Conservation (phyloP, 352 stramenopile genomes). For the Pythium inflatum region DNA sequence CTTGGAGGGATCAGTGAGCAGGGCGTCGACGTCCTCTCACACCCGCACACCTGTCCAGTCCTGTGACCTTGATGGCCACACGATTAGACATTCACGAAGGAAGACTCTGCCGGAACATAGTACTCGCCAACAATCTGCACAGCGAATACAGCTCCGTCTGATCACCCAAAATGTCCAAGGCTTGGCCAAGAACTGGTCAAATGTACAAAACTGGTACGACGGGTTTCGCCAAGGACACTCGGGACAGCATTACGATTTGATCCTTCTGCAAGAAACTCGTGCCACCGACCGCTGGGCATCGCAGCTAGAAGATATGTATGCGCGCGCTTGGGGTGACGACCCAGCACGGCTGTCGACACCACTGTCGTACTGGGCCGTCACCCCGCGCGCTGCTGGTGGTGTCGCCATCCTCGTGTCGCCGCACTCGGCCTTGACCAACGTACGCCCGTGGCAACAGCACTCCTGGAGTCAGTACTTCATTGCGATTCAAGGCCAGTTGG, state of each 20-base stretch:
- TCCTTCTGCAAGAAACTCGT: neutral
- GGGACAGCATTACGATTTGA: neutral
- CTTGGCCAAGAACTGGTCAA: neutral
- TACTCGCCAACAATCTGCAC: too few relatives aligned
- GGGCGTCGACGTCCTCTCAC: too few relatives aligned
- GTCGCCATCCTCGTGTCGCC: constrained; percentile 2
- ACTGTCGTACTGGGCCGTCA: neutral
- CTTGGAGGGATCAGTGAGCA: too few relatives aligned
- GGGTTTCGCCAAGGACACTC: neutral
- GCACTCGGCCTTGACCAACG: neutral
- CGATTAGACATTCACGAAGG: too few relatives aligned
- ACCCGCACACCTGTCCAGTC: too few relatives aligned
- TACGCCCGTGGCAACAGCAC: neutral
- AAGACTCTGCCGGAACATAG: too few relatives aligned
- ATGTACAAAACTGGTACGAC: neutral
- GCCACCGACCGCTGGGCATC: neutral
- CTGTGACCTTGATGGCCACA: too few relatives aligned
- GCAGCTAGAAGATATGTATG: neutral
- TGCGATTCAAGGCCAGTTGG: neutral
- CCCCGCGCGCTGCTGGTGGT: neutral
- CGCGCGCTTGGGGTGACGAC: neutral
- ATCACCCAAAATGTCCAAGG: neutral
- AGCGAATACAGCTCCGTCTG: too few relatives aligned
- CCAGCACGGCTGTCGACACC: neutral
- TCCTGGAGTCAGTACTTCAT: neutral